Conservation (phyloP, 345 rosid genomes). For the Corchorus olitorius region DNA sequence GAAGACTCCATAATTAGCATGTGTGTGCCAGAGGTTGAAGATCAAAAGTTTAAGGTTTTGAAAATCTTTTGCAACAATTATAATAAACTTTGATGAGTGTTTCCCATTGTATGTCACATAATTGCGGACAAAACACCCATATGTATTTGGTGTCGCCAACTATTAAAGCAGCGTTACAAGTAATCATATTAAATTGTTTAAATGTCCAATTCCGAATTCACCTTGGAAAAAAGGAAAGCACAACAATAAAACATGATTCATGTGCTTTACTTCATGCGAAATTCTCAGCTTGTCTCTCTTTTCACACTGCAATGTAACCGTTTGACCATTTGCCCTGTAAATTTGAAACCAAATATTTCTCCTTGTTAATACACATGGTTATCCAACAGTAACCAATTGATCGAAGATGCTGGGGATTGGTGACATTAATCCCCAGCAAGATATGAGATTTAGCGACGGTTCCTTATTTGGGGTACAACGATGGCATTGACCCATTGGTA, state of each 20-base stretch:
- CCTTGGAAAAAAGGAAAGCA: background rate
- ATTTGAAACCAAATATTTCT: background rate
- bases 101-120: background rate
- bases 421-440: background rate
- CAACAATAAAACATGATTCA: background rate
- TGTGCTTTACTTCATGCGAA: background rate
- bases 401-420: background rate
- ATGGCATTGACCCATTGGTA: too few species aligned
- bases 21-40: constrained; percentile 8
- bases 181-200: background rate
- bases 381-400: background rate
- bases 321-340: background rate
- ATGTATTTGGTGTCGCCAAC: background rate
- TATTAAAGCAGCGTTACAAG: background rate
- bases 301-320: background rate
- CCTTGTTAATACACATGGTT: background rate
- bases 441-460: background rate
- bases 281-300: background rate
- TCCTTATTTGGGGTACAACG: background rate
- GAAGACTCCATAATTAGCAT: constrained; percentile 18
- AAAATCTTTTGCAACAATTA: background rate
- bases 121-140: background rate
- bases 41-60: background rate
- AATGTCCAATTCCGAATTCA: background rate
- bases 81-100: background rate